Evolutionary conservation across 2,329 filamentous ascomycete species (phyloP), one percentile per base, ranked within the genome.

Genomic region (Thielaviopsis populi): DNA sequence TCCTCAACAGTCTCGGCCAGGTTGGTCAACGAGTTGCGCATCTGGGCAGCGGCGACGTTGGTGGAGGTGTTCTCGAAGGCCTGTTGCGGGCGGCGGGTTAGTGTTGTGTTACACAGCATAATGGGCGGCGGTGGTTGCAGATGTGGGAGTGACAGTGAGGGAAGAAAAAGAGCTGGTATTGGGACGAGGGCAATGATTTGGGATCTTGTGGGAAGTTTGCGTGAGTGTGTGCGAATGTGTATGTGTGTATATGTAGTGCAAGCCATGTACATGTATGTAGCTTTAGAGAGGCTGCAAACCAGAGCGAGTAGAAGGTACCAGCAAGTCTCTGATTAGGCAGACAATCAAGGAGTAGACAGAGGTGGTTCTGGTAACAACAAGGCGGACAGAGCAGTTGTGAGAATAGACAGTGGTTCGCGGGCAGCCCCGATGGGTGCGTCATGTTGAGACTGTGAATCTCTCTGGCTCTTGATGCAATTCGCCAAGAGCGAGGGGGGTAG

Each of bases 61-160:
- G 94, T 99, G 64, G 92, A 96, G 70, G 94, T 95, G 84, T 97
- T 97, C 79, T 99, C 94, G 75, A 99, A 99, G 68, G 94, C 94
- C 94, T 97, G 71, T 46, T 37, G 53, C 1, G 24, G 53, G 53
- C 53, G 30, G 24, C 30, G 8, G 27, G 53, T 56, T 56, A 56
- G 53, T n/a, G 37, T 37, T 37, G 53, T 56, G 27, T 56, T 56
- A 56, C 27, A 56, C 27, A 4, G 8, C 53, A 56, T 56, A 1
- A 19, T 24, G n/a, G 53, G 50, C 46, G 42, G n/a, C 11, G 53
- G 10, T 24, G 13, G 30, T 37, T 37, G 33, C 33, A 37, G 33
- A 56, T 15, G 50, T 19, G 30, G 13, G 4, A 56, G 53, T 56
- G 53, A 27, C 3, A 56, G 27, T 19, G 27, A 19, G 17, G 53